Evolutionary conservation across 805 yeast genomes (phyloP), one percentile per base, ranked within the genome.

Genomic region (Ogataea salicorniae): DNA sequence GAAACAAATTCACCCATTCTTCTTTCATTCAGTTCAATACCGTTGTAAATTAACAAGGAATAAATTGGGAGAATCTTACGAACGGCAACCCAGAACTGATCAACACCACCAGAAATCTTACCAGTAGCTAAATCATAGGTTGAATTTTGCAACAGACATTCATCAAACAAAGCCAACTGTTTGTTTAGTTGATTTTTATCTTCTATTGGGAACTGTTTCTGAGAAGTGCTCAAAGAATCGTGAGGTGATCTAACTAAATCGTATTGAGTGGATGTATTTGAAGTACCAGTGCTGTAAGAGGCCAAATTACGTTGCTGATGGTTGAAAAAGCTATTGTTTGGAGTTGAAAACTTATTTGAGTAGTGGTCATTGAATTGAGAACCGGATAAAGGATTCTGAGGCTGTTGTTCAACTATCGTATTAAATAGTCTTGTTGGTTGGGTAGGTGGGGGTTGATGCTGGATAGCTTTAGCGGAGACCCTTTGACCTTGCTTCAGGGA

Each of bases 71-170:
- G 75, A 11, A 80, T 75, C 42, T 68, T 71, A 38, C 71, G 71
- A 38, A 79, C 71, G 2, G 80, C 75, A 40, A 70, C 74, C 81
- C 83, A 79, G 54, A 76, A 77, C 45, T 70, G 72, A 20, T 72
- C 67, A n/a, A 68, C 70, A 8, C 68, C 69, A 34, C 68, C 69
- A 1, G 57, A 49, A 3, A 76, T 68, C 46, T 66, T 66, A 41
- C 74, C 75, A 34, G 66, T 65, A 15, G 68, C 67, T 46, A 67
- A 53, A 47, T 68, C 71, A 47, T 67, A 66, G 13, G 66, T 62
- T 18, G 69, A 59, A 42, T 66, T 67, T 43, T 66, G 66, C 34
- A 61, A 50, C 22, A 67, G 63, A 61, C 75, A 74, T 50, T 79
- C 82, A 54, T 77, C 81, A 58, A 76, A 78, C 5, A 78, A 75